These are phyloP conservation scores for Populus hybrid DNA, from an alignment of 441 rosid species.

Conservation along the genomic window DNA sequence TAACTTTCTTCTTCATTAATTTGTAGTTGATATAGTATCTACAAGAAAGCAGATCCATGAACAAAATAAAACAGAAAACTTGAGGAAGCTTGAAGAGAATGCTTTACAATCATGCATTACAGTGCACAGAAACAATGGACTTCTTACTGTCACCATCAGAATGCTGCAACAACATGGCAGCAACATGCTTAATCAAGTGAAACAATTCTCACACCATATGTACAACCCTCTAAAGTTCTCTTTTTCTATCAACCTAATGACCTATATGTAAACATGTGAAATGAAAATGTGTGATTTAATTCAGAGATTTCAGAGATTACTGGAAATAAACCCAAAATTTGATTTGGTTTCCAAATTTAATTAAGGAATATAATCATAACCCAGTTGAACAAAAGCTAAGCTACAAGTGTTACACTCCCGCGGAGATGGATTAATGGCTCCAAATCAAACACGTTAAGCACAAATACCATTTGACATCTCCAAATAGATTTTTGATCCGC, in stretches of 20 bases:
- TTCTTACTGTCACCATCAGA: neutral
- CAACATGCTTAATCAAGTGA: neutral
- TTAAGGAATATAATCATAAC: neutral
- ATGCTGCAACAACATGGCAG: neutral
- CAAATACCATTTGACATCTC: neutral
- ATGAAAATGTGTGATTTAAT: neutral
- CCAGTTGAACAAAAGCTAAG: neutral
- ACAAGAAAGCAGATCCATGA: slow-evolving; percentile 20
- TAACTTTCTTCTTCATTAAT: slow-evolving; percentile 92
- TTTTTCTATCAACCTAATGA: neutral
- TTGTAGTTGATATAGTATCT: slow-evolving; percentile 95
- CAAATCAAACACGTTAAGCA: neutral
- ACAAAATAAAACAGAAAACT: neutral
- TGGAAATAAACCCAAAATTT: neutral
- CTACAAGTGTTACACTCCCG: neutral
- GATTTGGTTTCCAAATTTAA: neutral
- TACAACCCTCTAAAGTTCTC: neutral
- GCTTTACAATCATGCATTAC: neutral
- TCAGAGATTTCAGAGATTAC: neutral
- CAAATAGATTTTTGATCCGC: neutral
- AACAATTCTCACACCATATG: neutral
- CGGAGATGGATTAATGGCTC: slow-evolving; percentile 5
- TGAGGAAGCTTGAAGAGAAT: slow-evolving; percentile 1
- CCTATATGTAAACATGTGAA: neutral
- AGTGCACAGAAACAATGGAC: neutral